Conservation (phyloP, 2,329 filamentous ascomycete genomes). For the Canariomyces notabilis region DNA sequence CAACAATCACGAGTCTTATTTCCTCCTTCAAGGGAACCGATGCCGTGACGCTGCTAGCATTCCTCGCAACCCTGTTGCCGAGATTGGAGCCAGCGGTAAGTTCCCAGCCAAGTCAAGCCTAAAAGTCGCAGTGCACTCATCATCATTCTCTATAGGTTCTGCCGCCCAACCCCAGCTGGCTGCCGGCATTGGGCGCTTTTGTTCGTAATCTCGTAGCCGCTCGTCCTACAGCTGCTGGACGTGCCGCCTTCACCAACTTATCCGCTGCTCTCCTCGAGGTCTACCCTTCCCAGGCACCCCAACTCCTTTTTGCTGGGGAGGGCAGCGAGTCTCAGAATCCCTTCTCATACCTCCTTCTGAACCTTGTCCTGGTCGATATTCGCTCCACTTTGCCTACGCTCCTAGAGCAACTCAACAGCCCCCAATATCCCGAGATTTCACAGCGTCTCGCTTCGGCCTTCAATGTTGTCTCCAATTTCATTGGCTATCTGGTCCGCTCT, state of each 20-base stretch:
- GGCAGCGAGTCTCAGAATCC: constrained; percentile 38
- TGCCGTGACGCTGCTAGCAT: constrained; percentile 53
- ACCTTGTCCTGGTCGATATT: constrained; percentile 61
- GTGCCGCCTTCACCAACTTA: constrained; percentile 56
- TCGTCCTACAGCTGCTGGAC: constrained; percentile 49
- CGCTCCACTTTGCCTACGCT: constrained; percentile 58
- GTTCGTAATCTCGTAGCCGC: constrained; percentile 51
- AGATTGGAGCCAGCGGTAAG: constrained; percentile 45
- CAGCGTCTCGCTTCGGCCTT: constrained; percentile 55
- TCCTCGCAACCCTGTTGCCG: constrained; percentile 49
- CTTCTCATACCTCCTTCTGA: constrained; percentile 58
- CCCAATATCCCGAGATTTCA: constrained; percentile 47
- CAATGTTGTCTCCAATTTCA: constrained; percentile 57
- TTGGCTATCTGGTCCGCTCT: constrained; percentile 51
- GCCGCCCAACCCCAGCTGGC: constrained; percentile 49
- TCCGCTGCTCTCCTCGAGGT: constrained; percentile 52
- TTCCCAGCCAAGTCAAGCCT: constrained; percentile 4
- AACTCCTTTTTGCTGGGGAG: constrained; percentile 49
- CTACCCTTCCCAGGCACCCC: constrained; percentile 44
- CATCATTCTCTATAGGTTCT: constrained; percentile 38
- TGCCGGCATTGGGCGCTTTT: constrained; percentile 41
- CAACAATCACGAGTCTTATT: constrained; percentile 43
- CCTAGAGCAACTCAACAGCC: constrained; percentile 51
- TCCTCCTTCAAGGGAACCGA: constrained; percentile 55
- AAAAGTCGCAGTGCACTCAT: not conserved